Conservation (phyloP, 306 rosid genomes). For the Herpetospermum pedunculosum region DNA sequence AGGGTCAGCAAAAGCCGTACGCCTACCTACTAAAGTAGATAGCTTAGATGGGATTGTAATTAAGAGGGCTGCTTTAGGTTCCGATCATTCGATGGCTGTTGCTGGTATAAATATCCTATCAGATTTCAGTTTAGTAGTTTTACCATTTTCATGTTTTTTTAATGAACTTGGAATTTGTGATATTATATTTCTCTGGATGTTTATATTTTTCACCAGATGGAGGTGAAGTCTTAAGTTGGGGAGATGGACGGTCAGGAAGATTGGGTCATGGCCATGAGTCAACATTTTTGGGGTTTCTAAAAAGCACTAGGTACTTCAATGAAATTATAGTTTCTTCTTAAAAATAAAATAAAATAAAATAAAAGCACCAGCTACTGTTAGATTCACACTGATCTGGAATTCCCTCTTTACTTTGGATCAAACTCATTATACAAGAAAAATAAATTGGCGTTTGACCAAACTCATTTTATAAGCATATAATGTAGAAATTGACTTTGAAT, state of each 20-base stretch:
- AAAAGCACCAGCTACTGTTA: conserved; percentile 44
- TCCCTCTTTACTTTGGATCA: background rate
- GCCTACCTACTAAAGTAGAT: conserved; percentile 70
- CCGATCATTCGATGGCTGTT: conserved; percentile 78
- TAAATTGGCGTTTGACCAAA: background rate
- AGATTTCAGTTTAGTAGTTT: background rate
- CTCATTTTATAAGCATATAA: background rate
- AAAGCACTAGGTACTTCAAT: conserved; percentile 47
- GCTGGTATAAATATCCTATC: conserved; percentile 42
- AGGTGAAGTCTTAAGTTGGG: conserved; percentile 90
- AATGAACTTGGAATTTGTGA: background rate
- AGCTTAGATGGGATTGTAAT: conserved; percentile 66
- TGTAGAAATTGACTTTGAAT: background rate
- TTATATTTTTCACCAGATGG: conserved; percentile 39
- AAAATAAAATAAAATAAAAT: background rate
- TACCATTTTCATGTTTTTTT: background rate
- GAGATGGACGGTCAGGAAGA: conserved; percentile 75
- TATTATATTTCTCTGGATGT: conserved; percentile 2
- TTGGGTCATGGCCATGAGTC: conserved; percentile 85
- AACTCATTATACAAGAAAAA: background rate
- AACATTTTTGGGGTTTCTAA: conserved; percentile 53
- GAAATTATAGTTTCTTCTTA: background rate
- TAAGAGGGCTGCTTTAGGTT: conserved; percentile 71
- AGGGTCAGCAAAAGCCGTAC: conserved; percentile 55
- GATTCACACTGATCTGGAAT: background rate